Base-by-base conservation (phyloP, 805 yeast genomes). In the Nakazawaea wickerhamii region DNA sequence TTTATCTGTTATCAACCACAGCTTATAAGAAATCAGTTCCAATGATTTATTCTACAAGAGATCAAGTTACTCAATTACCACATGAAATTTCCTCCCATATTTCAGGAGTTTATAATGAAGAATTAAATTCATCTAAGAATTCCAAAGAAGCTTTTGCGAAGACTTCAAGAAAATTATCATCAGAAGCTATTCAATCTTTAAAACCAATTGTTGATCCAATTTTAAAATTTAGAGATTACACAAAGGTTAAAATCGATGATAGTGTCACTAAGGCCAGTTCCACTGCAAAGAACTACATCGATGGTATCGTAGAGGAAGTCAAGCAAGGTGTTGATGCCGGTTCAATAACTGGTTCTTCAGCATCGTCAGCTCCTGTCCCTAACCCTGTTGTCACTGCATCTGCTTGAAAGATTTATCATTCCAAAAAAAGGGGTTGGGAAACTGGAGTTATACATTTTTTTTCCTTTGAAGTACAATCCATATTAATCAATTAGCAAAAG, bases 151-250 rank as follows among this genome's bases (percentile, higher is more conserved):
- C 67, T 2, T 49, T 65, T n/a, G 59, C 62, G 2, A 59, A 62
- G 36, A 59, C 70, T 14, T 59, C 70, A 18, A 55, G 61, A 46
- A 57, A 59, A 40, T 55, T 65, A 30, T 62, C 69, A 2, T 54
- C 49, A 31, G 68, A 65, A 48, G 68, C 67, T 3, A 54, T 52
- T 37, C 43, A 54, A 18, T 45, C 57, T 5, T 50, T 62, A 40
- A 63, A 58, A 43, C 67, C 67, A 37, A 48, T 51, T 11, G 50
- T 55, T 17, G 55, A 52, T 17, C 47, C 58, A 35, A 47, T 57
- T 31, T 49, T 54, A 23, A 50, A 48, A n/a, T 13, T 41, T 2
- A 46, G 38, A 18, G 30, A 36, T 9, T 18, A 31, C 10, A 35
- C 48, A 10, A 23, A 37, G 11, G 19, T 9, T 10, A 21, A 34